phyloP scores from a whole-genome alignment of 352 stramenopile genomes.

The Pythium periplocum region DNA sequence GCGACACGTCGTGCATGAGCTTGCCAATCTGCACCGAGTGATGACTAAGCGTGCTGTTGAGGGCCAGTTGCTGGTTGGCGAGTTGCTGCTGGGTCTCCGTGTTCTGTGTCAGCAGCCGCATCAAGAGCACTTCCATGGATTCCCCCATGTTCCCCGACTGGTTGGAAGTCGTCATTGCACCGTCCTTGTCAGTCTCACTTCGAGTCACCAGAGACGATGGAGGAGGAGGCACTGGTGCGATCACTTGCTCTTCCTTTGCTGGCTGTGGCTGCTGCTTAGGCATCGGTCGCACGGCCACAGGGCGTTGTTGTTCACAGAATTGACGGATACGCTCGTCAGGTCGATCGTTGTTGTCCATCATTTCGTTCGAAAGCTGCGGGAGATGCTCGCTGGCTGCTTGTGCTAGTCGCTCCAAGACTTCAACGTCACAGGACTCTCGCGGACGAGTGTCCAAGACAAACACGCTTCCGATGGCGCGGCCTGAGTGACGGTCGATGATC shows the following conservation, averaged over 20 bases:
- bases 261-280: slow-evolving; percentile 6
- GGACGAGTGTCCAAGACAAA: slow-evolving; percentile 82
- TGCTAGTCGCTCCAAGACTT: slow-evolving; percentile 62
- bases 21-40: slow-evolving; percentile 73
- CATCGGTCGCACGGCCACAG: background rate
- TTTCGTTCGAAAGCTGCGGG: slow-evolving; percentile 13
- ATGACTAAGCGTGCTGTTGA: slow-evolving; percentile 53
- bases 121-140: slow-evolving; percentile 70
- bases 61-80: slow-evolving; percentile 65
- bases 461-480: slow-evolving; percentile 60
- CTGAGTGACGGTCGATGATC: slow-evolving; percentile 53
- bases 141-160: slow-evolving; percentile 10
- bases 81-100: slow-evolving; percentile 82
- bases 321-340: background rate
- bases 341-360: background rate
- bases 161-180: slow-evolving; percentile 7
- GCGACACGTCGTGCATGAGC: slow-evolving; percentile 66
- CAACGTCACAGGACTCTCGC: slow-evolving; percentile 61
- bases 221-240: background rate
- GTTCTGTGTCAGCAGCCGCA: slow-evolving; percentile 77
- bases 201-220: background rate
- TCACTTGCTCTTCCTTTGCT: background rate
- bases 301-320: background rate
- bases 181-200: background rate
- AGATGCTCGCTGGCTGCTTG: slow-evolving; percentile 57